These are phyloP conservation scores for Gillenia trifoliata DNA, from an alignment of 306 rosid genomes.

Conservation along the genomic window DNA sequence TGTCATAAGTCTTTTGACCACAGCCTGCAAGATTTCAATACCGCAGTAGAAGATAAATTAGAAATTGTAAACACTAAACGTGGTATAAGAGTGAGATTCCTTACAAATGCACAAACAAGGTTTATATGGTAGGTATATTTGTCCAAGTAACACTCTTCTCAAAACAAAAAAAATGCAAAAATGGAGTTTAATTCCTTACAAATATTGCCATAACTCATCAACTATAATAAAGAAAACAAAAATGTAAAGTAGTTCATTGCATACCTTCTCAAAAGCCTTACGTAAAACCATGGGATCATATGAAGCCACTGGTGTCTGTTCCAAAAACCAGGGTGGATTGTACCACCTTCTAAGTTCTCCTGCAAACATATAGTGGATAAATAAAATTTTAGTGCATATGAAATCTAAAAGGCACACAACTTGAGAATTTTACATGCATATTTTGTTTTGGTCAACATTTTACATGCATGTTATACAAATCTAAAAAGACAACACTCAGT, in stretches of 20 bases:
- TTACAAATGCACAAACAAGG: neutral
- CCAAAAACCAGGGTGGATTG: slow-evolving; percentile 80
- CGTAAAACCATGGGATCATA: slow-evolving; percentile 65
- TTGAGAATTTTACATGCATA: neutral
- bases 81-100: neutral
- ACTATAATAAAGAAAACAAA: neutral
- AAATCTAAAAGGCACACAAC: neutral
- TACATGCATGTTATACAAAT: neutral
- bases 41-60: slow-evolving; percentile 2
- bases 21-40: slow-evolving; percentile 60
- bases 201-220: neutral
- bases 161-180: neutral
- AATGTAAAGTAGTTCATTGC: slow-evolving; percentile 16
- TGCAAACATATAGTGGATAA: slow-evolving; percentile 25
- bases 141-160: neutral
- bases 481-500: neutral
- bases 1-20: slow-evolving; percentile 90
- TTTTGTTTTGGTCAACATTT: neutral
- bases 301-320: slow-evolving; percentile 65
- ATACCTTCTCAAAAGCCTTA: slow-evolving; percentile 75
- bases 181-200: neutral
- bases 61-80: neutral
- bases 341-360: slow-evolving; percentile 94
- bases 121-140: neutral
- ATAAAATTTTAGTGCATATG: neutral